A percentile compares a stretch with the other conserved stretches of the same genome.
phyloP scores from a whole-genome alignment of 495 filamentous ascomycete genomes.

The Lepidopterella palustris region DNA sequence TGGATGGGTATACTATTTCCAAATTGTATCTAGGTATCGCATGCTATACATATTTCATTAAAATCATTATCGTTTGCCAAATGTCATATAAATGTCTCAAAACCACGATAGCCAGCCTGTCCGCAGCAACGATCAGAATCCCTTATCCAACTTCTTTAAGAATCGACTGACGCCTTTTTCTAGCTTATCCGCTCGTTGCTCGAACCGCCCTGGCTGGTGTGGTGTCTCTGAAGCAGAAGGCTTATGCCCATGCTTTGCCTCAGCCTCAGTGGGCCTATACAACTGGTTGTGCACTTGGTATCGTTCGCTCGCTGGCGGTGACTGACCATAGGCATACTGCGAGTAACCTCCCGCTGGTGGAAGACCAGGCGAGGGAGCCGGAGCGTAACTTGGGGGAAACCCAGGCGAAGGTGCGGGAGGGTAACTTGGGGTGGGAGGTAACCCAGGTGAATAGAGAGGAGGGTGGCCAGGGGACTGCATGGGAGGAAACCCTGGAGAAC shows the following conservation, averaged over 20 bases:
- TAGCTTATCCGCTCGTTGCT: conserved; percentile 58
- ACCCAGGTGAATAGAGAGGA: conserved; percentile 24
- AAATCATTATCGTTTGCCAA: too few relatives aligned
- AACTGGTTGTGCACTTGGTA: conserved; percentile 70
- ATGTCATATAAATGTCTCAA: not conserved
- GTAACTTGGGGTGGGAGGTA: conserved; percentile 8
- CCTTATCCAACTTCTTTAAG: conserved; percentile 87
- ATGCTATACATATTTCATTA: too few relatives aligned
- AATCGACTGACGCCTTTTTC: conserved; percentile 76
- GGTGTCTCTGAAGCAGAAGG: conserved; percentile 30
- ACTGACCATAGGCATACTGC: conserved; percentile 24
- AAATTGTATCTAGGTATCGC: too few relatives aligned
- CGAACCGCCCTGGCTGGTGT: conserved; percentile 52
- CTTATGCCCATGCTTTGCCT: conserved; percentile 37
- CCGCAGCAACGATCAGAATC: conserved; percentile 47
- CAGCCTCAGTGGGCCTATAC: conserved; percentile 63
- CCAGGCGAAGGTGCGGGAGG: conserved; percentile 27
- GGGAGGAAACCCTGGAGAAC: conserved; percentile 20
- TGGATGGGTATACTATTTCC: too few relatives aligned
- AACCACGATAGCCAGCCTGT: not conserved
- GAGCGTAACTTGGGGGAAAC: not conserved
- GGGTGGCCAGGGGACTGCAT: conserved; percentile 28
- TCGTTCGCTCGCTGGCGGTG: conserved; percentile 36
- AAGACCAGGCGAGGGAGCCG: not conserved
- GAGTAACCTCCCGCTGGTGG: conserved; percentile 18